Base-by-base conservation (phyloP, 164 flowering plant species). In the Berberis vulgaris region DNA sequence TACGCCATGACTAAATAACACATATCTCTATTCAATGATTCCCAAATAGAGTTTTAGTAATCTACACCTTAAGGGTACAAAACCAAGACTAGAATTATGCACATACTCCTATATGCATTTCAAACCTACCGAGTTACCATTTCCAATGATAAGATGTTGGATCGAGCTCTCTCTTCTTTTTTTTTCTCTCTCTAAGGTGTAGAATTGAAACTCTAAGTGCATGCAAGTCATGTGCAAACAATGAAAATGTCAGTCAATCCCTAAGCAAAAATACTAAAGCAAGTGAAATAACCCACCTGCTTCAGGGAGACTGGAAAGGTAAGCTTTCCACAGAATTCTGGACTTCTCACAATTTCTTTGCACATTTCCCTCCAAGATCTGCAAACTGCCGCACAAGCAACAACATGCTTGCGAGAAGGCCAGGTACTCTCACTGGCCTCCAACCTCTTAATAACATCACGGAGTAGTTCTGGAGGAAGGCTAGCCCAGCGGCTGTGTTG, bases 321-420 rank as follows among this genome's bases (percentile, higher is more conserved):
- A 54, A 91, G 81, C 78, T 86, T 91, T 65, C 95, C 98, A 65
- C 79, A 89, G 50, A 84, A 67, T 71, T 91, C 98, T 5, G 91
- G 98, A 75, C 74, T 61, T 62, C 41, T 76, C 39, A 91, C 98
- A 70, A 89, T 86, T 64, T 89, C 95, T 72, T 84, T 82, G 73
- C 98, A 91, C 89, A 86, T 86, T 62, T 78, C 89, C 76, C 98
- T 81, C 98, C 98, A 91, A 50, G 95, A 79, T 59, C 86, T 76
- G 73, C 98, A 91, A 59, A 91, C 98, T 2, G 87, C 90, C 60
- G 94, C 87, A 72, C 96, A 91, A 2, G 98, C 89, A 73, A 91
- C 92, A 45, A 91, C 98, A 74, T 89, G 80, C 67, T 80, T 89
- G 58, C 96, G 84, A 57, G 86, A 80, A 67, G 98, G 98, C 98